Evolutionary conservation across 2,329 filamentous ascomycete genomes (phyloP).

Genomic region (Chaetothyriales sp.): DNA sequence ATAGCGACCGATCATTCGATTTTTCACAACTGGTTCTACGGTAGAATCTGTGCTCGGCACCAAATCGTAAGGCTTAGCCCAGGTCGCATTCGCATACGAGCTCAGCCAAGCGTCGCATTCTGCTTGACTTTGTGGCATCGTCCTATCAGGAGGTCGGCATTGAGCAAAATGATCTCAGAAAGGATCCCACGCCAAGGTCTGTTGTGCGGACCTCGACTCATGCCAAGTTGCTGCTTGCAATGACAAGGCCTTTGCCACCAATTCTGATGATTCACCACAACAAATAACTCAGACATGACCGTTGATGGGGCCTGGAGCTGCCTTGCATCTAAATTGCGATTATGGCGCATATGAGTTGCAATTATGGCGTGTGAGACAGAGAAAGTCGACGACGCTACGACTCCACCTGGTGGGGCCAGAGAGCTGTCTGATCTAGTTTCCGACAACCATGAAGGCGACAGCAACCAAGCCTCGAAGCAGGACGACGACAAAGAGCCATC

Average conservation of each 20-base stretch:
- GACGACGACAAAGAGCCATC: conserved; percentile 7
- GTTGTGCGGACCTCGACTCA: no score
- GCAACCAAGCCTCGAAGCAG: not conserved
- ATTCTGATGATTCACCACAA: not conserved
- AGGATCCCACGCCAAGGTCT: no score
- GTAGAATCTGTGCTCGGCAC: no score
- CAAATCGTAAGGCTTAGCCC: no score
- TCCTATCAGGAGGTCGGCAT: no score
- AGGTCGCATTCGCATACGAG: no score
- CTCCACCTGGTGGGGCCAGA: not conserved
- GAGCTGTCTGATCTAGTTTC: not conserved
- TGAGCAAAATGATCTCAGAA: no score
- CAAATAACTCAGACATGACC: not conserved
- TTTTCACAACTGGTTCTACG: no score
- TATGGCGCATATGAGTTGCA: not conserved
- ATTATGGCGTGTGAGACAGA: not conserved
- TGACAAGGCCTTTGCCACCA: not conserved
- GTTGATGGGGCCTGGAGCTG: not conserved
- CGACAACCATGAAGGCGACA: not conserved
- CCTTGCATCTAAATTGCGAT: not conserved
- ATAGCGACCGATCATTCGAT: no score
- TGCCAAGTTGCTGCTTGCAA: not conserved
- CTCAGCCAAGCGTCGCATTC: no score
- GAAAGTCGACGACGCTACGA: not conserved
- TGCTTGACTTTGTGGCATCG: no score